Base-by-base conservation (phyloP, 2,329 filamentous ascomycete species). In the Arthrobotrys sphaeroides region DNA sequence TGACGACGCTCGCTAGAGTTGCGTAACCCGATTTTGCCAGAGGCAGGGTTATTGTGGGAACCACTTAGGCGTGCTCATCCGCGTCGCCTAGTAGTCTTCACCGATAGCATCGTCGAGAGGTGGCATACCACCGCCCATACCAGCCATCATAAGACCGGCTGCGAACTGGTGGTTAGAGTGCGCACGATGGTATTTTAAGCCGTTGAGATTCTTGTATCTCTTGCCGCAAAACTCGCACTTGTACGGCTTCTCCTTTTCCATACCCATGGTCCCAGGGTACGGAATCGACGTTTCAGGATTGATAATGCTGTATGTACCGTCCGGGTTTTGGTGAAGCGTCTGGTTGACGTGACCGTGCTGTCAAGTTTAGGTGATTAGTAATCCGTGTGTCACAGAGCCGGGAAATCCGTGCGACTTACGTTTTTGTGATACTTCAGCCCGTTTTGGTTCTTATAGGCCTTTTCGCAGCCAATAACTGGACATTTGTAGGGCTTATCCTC, bases 211-310 rank as follows among this genome's bases (percentile, higher is more conserved):
- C 89, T 99, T 99, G 85, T 99, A 99, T 61, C 95, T 91, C 85
- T 99, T 99, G 80, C 94, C 94, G 82, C 95, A 99, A 9, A 93
- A 91, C 78, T 98, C 94, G 83, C 95, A 99, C 81, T 94, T 94
- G 82, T 98, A 98, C 1, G 95, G 95, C 85, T 99, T 99, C 85
- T 98, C 94, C 83, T 98, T 99, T 84, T 99, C 95, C 95, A 99
- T 99, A n/a, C 95, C 95, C 36, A 97, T 86, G 0, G 95, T 98
- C 31, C 95, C 95, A 0, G 95, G 95, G 78, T 98, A 99, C 0
- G 95, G 95, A 0, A 93, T 88, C 26, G 92, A 95, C 0, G 95
- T 98, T 81, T 97, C 92, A 0, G 95, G 95, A 80, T 99, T 96
- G 60, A 99, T 94, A 78, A 99, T 99, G 0, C 94, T 98, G 82